Evolutionary conservation across 73 alveolate species (phyloP).

Genomic region (Paramecium sexaurelia): DNA sequence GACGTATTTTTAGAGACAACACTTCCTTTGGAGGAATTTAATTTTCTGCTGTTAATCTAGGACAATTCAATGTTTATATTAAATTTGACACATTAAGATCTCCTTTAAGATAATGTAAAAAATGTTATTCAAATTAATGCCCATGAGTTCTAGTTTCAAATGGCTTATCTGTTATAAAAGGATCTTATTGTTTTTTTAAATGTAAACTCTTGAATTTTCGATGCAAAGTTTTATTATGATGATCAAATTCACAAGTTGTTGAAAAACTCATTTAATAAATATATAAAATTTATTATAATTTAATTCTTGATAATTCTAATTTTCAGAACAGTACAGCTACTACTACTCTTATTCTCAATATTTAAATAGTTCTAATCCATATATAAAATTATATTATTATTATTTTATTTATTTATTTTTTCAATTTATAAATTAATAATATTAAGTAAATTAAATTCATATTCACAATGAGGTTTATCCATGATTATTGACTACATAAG

Average conservation of each 20-base stretch:
- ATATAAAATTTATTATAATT: background rate
- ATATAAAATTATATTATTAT: no score
- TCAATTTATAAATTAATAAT: background rate
- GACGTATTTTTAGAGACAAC: background rate
- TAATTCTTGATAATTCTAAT: no score
- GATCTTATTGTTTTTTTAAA: background rate
- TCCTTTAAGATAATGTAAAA: background rate
- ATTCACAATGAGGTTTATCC: background rate
- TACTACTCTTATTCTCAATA: no score
- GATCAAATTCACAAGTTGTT: background rate
- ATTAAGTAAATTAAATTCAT: background rate
- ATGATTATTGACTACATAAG: background rate
- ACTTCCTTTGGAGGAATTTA: background rate
- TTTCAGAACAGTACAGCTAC: no score
- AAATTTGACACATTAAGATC: background rate
- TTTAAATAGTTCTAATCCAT: no score
- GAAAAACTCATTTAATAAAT: background rate
- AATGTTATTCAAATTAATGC: background rate
- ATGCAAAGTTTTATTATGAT: background rate
- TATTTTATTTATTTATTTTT: no score
- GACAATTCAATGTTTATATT: background rate
- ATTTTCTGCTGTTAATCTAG: background rate
- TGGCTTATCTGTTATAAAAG: background rate
- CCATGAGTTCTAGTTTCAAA: conserved; percentile 13
- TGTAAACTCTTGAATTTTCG: background rate